A percentile compares a stretch with the other conserved stretches of the same genome.
These are phyloP conservation scores for Aspergillus sclerotioniger DNA, from an alignment of 495 filamentous ascomycete species.

Conservation along the genomic window DNA sequence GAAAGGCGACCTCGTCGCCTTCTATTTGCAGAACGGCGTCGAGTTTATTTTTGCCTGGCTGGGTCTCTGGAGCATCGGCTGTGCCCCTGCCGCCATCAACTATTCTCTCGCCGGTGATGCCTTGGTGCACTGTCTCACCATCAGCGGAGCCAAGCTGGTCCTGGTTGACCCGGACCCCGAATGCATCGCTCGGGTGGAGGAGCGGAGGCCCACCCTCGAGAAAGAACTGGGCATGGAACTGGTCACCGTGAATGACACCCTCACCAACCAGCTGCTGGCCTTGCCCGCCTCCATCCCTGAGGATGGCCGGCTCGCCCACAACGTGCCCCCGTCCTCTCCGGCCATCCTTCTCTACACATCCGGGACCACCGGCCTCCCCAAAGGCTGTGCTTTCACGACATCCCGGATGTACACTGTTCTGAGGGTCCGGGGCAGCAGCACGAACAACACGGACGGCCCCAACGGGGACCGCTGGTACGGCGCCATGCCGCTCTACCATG, in stretches of 20 bases:
- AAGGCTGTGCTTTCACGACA: slow-evolving; percentile 56
- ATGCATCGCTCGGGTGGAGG: slow-evolving; percentile 55
- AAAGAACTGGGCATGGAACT: slow-evolving; percentile 53
- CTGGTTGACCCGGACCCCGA: slow-evolving; percentile 64
- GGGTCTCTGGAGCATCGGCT: slow-evolving; percentile 61
- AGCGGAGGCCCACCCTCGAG: slow-evolving; percentile 45
- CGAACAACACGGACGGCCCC: slow-evolving; percentile 36
- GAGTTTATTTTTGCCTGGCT: slow-evolving; percentile 68
- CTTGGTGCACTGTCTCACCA: slow-evolving; percentile 65
- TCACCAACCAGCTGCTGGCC: slow-evolving; percentile 49
- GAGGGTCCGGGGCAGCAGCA: slow-evolving; percentile 22
- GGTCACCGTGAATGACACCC: slow-evolving; percentile 45
- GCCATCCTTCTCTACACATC: slow-evolving; percentile 69
- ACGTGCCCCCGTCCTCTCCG: slow-evolving; percentile 49
- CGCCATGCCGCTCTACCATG: slow-evolving; percentile 82
- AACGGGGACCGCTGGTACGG: slow-evolving; percentile 65
- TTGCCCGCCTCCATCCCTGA: slow-evolving; percentile 48
- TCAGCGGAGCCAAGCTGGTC: slow-evolving; percentile 57
- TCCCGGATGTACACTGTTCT: slow-evolving; percentile 31
- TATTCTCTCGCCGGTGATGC: slow-evolving; percentile 65
- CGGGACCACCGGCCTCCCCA: slow-evolving; percentile 66
- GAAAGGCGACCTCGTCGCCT: slow-evolving; percentile 63
- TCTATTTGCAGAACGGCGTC: slow-evolving; percentile 67
- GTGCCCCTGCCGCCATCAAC: slow-evolving; percentile 70
- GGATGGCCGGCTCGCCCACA: slow-evolving; percentile 42